phyloP scores from a whole-genome alignment of 2,329 filamentous ascomycete genomes.

The Colletotrichum sublineola region DNA sequence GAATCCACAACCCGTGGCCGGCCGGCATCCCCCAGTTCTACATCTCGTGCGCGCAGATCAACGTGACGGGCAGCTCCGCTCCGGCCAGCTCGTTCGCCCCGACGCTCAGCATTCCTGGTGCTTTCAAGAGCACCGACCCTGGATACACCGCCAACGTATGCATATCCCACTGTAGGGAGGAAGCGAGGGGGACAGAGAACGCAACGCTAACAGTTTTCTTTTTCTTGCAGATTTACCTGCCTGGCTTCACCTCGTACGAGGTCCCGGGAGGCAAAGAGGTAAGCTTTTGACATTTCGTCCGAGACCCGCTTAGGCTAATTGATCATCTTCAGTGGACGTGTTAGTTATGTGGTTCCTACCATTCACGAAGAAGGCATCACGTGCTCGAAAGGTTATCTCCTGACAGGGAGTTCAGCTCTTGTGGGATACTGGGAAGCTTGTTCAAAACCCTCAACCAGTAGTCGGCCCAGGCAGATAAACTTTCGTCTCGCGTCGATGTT shows the following conservation, averaged over 20 bases:
- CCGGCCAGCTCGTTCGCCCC: conserved; percentile 48
- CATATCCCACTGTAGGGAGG: not conserved
- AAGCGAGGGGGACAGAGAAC: no score
- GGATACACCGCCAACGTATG: conserved; percentile 61
- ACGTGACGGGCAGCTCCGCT: conserved; percentile 56
- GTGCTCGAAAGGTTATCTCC: not conserved
- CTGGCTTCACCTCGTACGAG: conserved; percentile 30
- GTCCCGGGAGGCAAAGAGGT: conserved; percentile 34
- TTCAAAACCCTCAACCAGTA: not conserved
- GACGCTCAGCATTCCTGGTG: conserved; percentile 56
- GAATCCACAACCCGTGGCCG: conserved; percentile 68
- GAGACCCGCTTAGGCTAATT: not conserved
- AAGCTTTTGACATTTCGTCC: not conserved
- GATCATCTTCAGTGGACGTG: conserved; percentile 26
- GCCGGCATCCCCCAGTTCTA: conserved; percentile 63
- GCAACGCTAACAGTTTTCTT: not conserved
- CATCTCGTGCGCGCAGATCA: conserved; percentile 61
- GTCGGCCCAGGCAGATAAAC: not conserved
- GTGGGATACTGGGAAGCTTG: not conserved
- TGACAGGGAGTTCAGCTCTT: not conserved
- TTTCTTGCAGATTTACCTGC: conserved; percentile 27
- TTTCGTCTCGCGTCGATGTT: not conserved
- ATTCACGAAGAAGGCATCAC: not conserved
- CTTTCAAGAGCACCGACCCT: conserved; percentile 57
- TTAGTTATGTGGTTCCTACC: not conserved